Evolutionary conservation across 202 grass and related monocot genomes (phyloP), one percentile per base, ranked within the genome.

Genomic region (Panicum hallii): DNA sequence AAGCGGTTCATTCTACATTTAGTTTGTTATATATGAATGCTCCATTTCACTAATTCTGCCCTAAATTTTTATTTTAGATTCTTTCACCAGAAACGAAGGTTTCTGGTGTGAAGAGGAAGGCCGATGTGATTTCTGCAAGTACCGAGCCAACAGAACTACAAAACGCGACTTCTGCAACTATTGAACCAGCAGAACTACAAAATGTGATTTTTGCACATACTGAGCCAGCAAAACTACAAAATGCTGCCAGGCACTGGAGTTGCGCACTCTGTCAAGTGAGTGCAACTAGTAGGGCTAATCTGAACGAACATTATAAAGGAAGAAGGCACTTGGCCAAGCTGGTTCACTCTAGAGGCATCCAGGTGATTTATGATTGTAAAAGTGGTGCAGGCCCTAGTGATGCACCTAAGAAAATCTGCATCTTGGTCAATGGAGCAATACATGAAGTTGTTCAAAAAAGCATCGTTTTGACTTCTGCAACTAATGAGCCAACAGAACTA

Each of bases 181-280:
- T 48, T 74, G 45, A 53, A 48, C 13, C 43, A 55, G 71, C 32
- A 72, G 34, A 50, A 73, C 69, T 30, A 32, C 44, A 16, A 49
- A 34, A 82, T 79, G 28, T 36, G 61, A 71, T 41, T 73, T 55
- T 64, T 67, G 62, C 43, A 78, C 5, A 82, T 9, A 56, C 79
- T 81, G 66, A 61, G 32, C 28, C 69, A 66, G 74, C 49, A 75
- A 82, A 84, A 84, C 26, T 36, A 40, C 84, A 86, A 76, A 86
- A 70, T 53, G 32, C 40, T 58, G 36, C 22, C 45, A 67, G 76
- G 64, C 75, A 91, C 63, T 90, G 88, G 89, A 88, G 82, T 77
- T 97, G 92, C 85, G 79, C 76, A 12, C 32, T 93, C 22, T 97
- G 92, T 85, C 84, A 87, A 20, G 77, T 97, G 26, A 92, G 34